Conservation (phyloP, 1,284 basidiomycete genomes). For the Gomphus sp. region DNA sequence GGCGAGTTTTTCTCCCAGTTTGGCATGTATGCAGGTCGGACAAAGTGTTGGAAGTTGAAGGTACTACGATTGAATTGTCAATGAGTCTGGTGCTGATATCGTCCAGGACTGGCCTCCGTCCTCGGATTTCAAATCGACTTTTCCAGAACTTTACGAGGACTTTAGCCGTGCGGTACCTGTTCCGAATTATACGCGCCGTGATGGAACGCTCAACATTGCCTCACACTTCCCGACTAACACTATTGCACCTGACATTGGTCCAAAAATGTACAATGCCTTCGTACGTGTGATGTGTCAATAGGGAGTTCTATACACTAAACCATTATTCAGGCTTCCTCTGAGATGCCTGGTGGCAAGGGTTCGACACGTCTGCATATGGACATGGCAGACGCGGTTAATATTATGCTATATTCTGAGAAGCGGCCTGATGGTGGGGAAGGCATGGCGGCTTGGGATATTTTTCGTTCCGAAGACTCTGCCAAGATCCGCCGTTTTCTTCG, state of each 20-base stretch:
- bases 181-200: constrained; percentile 80
- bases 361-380: constrained; percentile 93
- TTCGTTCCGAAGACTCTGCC: constrained; percentile 74
- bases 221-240: constrained; percentile 82
- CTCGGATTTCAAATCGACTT: constrained; percentile 73
- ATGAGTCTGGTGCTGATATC: neutral
- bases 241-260: constrained; percentile 81
- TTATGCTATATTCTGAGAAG: constrained; percentile 72
- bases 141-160: constrained; percentile 84
- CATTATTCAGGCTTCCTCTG: constrained; percentile 52
- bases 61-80: constrained; percentile 25
- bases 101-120: constrained; percentile 85
- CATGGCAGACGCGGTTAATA: constrained; percentile 90
- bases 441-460: constrained; percentile 90
- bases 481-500: constrained; percentile 68
- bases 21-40: constrained; percentile 50
- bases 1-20: constrained; percentile 76
- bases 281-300: constrained; percentile 15
- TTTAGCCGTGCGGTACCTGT: constrained; percentile 79
- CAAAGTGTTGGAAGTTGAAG: constrained; percentile 76
- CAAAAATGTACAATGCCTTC: constrained; percentile 42
- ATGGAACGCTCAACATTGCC: constrained; percentile 83
- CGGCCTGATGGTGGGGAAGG: constrained; percentile 61
- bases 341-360: constrained; percentile 59
- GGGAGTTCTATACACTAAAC: neutral